A percentile compares a stretch with the other conserved stretches of the same genome.
These are phyloP conservation scores for Tricholoma terreum DNA, from an alignment of 768 basidiomycete species.

Conservation along the genomic window DNA sequence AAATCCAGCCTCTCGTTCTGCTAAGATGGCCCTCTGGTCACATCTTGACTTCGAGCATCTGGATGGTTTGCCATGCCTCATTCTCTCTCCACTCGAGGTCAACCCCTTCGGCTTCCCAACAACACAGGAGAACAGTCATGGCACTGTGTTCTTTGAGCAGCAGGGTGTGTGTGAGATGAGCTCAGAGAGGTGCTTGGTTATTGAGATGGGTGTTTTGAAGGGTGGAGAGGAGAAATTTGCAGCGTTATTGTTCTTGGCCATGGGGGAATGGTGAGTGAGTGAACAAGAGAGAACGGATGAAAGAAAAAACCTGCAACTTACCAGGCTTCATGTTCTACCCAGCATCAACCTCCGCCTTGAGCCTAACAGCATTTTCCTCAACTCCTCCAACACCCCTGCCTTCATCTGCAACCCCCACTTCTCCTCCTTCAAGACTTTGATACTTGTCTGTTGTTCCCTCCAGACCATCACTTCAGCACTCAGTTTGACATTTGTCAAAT, in stretches of 20 bases:
- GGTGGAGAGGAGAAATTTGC: neutral
- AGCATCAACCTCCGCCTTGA: neutral
- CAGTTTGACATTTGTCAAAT: conserved; percentile 55
- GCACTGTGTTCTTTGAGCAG: conserved; percentile 69
- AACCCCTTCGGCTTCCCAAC: conserved; percentile 51
- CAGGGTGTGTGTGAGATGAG: conserved; percentile 48
- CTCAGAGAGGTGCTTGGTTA: neutral
- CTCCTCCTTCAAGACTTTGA: conserved; percentile 74
- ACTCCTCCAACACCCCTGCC: neutral
- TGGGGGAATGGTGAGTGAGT: neutral
- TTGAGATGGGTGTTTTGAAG: neutral
- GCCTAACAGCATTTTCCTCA: neutral
- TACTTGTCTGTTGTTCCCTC: conserved; percentile 50
- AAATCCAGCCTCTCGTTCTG: conserved; percentile 62
- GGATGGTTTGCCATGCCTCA: conserved; percentile 33
- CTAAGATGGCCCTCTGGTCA: conserved; percentile 30
- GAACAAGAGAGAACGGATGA: neutral
- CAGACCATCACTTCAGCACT: conserved; percentile 50
- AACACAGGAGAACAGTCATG: conserved; percentile 46
- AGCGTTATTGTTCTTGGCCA: neutral
- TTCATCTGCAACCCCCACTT: neutral
- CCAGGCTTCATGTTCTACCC: neutral
- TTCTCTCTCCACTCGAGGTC: conserved; percentile 35
- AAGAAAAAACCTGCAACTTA: neutral
- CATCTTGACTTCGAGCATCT: conserved; percentile 32